Base-by-base conservation (phyloP, 805 yeast genomes). In the Sungouiozyma intestinalis region DNA sequence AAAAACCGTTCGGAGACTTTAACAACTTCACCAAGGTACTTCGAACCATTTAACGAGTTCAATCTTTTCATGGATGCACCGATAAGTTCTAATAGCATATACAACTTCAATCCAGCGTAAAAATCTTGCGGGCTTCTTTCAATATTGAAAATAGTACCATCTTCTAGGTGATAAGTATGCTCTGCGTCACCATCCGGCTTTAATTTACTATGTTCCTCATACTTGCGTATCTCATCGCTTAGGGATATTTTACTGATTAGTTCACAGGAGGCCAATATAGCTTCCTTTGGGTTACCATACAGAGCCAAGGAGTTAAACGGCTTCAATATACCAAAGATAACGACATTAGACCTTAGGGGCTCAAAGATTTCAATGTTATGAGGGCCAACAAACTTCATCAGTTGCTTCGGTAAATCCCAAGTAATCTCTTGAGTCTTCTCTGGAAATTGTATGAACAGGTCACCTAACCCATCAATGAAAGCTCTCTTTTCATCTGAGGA, bases 351-450 rank as follows among this genome's bases (percentile, higher is more conserved):
- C 38, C 63, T 53, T 39, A 62, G 50, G 38, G 44, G 55, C 3
- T 35, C 34, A 21, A 36, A 46, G 51, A 63, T 43, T 55, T 64
- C 46, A 65, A 77, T 52, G 13, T 61, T 62, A 6, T 54, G 41
- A 9, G 45, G 45, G 19, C 65, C 65, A n/a, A 81, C 56, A 56
- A 71, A 83, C 8, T 68, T 67, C 36, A 85, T 53, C 5, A 88
- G 49, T 40, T 84, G 62, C 27, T 71, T 72, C 1, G 95, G 95
- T n/a, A 88, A 56, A 59, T 88, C 97, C 97, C 97, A 88, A 2
- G 94, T 95, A 46, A 87, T 76, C 49, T 80, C 82, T 36, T 72
- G 68, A 0, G 78, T 66, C 24, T 85, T 60, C 9, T 69, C 71
- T 15, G 69, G 66, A 54, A 81, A 58, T 0, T 55, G 60, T 9